Conservation (phyloP, 1,139 yeast genomes). For the Debaryomyces sp. region DNA sequence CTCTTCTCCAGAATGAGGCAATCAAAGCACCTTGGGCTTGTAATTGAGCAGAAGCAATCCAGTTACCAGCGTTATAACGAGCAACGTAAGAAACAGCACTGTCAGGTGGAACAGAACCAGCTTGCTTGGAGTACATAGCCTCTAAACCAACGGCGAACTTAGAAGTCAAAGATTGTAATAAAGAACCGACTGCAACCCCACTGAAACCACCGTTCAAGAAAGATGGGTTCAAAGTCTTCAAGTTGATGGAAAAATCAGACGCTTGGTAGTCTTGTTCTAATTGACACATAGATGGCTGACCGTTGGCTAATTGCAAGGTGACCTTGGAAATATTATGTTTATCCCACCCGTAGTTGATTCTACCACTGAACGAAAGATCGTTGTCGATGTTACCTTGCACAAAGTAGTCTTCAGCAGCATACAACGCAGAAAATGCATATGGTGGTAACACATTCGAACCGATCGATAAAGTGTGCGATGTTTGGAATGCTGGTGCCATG, state of each 20-base stretch:
- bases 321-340: conserved; percentile 78
- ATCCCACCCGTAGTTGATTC: conserved; percentile 92
- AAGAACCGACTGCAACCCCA: conserved; percentile 91
- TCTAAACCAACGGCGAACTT: conserved; percentile 89
- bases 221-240: conserved; percentile 91
- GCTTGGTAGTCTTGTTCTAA: conserved; percentile 96
- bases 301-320: conserved; percentile 84
- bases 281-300: conserved; percentile 94
- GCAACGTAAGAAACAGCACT: conserved; percentile 90
- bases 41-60: conserved; percentile 94
- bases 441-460: conserved; percentile 90
- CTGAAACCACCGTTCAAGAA: conserved; percentile 63
- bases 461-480: conserved; percentile 88
- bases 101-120: conserved; percentile 79
- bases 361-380: conserved; percentile 83
- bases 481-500: conserved; percentile 94
- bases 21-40: conserved; percentile 91
- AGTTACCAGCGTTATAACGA: conserved; percentile 82
- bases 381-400: conserved; percentile 92
- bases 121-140: conserved; percentile 84
- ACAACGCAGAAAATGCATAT: conserved; percentile 88
- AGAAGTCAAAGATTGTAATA: conserved; percentile 86
- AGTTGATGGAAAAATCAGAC: conserved; percentile 80
- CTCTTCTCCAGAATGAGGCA: conserved; percentile 93
- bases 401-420: conserved; percentile 83